Conservation (phyloP, 2,329 filamentous ascomycete species). For the Colletotrichum truncatum region DNA sequence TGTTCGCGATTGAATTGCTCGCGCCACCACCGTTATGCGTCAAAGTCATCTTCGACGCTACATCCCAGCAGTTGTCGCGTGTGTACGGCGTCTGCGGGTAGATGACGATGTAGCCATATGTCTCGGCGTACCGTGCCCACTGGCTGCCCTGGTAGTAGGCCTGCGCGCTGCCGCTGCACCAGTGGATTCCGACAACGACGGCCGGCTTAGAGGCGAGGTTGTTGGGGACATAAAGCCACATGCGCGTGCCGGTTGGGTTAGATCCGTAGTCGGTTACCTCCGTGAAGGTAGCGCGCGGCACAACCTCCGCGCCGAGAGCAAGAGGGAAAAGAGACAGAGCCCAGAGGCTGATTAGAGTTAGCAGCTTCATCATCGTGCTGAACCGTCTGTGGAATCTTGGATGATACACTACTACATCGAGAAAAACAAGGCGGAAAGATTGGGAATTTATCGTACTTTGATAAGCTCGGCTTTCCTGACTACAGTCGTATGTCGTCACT, state of each 20-base stretch:
- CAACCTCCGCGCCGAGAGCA: constrained; percentile 21
- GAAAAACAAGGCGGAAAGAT: too few species aligned
- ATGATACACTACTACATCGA: too few species aligned
- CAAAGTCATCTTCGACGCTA: constrained; percentile 59
- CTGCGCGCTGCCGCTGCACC: constrained; percentile 63
- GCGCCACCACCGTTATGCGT: constrained; percentile 61
- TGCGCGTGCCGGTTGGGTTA: constrained; percentile 29
- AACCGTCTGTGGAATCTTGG: background rate
- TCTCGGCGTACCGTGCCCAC: constrained; percentile 63
- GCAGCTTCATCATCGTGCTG: background rate
- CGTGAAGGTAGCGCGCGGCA: constrained; percentile 30
- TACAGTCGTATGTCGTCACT: background rate
- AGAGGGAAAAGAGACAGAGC: background rate
- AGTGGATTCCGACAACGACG: constrained; percentile 65
- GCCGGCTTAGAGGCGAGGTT: constrained; percentile 51
- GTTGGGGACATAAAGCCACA: constrained; percentile 45
- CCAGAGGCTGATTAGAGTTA: background rate
- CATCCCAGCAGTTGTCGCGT: constrained; percentile 64
- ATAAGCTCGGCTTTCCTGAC: background rate
- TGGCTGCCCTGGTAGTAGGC: constrained; percentile 57
- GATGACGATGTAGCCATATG: constrained; percentile 63
- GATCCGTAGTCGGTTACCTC: constrained; percentile 29
- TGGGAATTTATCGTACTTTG: background rate
- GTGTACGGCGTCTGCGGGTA: constrained; percentile 52
- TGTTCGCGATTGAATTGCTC: constrained; percentile 60